Conservation (phyloP, 495 filamentous ascomycete species). For the Penicillium diatomitis region DNA sequence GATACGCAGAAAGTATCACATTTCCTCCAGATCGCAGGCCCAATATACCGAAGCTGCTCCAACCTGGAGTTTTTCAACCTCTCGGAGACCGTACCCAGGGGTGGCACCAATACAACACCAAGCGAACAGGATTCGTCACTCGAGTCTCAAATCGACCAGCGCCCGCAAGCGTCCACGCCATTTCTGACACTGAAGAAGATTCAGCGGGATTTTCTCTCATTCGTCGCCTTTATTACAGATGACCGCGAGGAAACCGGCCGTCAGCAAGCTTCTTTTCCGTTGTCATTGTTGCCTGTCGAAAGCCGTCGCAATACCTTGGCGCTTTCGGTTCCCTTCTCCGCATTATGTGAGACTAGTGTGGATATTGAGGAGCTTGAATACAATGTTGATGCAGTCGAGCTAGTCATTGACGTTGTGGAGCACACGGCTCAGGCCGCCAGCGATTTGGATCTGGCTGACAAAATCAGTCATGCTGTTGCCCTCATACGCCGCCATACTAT, state of each 20-base stretch:
- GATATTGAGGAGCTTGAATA: slow-evolving; percentile 60
- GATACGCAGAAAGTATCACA: slow-evolving; percentile 46
- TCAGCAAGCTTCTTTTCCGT: slow-evolving; percentile 58
- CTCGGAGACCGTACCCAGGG: slow-evolving; percentile 16
- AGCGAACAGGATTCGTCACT: slow-evolving; percentile 21
- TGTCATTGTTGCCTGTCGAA: slow-evolving; percentile 56
- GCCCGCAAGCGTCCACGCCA: slow-evolving; percentile 32
- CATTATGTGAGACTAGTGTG: slow-evolving; percentile 42
- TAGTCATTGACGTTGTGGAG: slow-evolving; percentile 47
- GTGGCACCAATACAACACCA: slow-evolving; percentile 10
- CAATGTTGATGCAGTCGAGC: slow-evolving; percentile 57
- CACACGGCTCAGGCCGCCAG: slow-evolving; percentile 20
- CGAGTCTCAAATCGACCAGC: slow-evolving; percentile 29
- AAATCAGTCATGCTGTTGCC: slow-evolving; percentile 48
- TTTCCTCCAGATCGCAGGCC: slow-evolving; percentile 43
- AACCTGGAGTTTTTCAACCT: slow-evolving; percentile 75
- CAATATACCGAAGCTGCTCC: slow-evolving; percentile 53
- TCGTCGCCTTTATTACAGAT: slow-evolving; percentile 55
- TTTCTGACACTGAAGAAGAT: slow-evolving; percentile 59
- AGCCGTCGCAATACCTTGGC: slow-evolving; percentile 53
- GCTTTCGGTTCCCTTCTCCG: slow-evolving; percentile 50
- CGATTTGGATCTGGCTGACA: slow-evolving; percentile 29
- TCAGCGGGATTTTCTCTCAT: slow-evolving; percentile 61
- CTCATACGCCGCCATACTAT: slow-evolving; percentile 55
- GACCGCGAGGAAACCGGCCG: slow-evolving; percentile 41